A percentile compares a stretch with the other conserved stretches of the same genome.
These are phyloP conservation scores for Beauveria caledonica DNA, from an alignment of 2,329 filamentous ascomycete species.

Conservation along the genomic window DNA sequence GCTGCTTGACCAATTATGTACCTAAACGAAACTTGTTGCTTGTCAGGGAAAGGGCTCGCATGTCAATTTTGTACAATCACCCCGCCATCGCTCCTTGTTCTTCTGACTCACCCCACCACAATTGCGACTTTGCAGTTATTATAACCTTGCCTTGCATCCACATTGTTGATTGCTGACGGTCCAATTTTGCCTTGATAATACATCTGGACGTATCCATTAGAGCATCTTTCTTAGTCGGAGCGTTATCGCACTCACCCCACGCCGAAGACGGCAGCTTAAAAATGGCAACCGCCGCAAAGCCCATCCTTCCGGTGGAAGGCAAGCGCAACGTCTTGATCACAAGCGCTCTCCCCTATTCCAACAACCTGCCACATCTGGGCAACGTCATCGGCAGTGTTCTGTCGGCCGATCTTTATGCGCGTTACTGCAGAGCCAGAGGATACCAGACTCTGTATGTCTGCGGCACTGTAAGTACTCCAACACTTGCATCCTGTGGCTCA, in stretches of 20 bases:
- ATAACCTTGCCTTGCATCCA: background rate
- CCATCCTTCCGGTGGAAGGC: slow-evolving; percentile 58
- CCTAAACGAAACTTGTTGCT: slow-evolving; percentile 1
- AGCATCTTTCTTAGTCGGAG: background rate
- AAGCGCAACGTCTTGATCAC: slow-evolving; percentile 87
- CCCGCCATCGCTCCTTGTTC: slow-evolving; percentile 10
- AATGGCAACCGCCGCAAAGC: slow-evolving; percentile 16
- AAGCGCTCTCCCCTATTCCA: slow-evolving; percentile 76
- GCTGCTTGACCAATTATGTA: slow-evolving; percentile 4
- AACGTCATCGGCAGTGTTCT: slow-evolving; percentile 85
- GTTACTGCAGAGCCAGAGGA: slow-evolving; percentile 72
- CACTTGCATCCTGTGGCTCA: background rate
- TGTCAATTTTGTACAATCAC: slow-evolving; percentile 7
- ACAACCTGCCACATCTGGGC: slow-evolving; percentile 73
- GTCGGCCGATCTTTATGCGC: slow-evolving; percentile 78
- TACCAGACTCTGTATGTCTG: slow-evolving; percentile 78
- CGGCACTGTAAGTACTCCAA: slow-evolving; percentile 39
- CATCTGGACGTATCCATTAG: background rate
- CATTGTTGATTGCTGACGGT: background rate
- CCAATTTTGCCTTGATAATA: background rate
- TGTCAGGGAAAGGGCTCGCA: background rate
- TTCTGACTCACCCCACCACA: slow-evolving; percentile 12
- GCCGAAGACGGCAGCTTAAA: slow-evolving; percentile 2
- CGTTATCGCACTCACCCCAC: background rate
- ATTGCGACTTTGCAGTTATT: slow-evolving; percentile 3